Evolutionary conservation across 2,329 filamentous ascomycete species (phyloP), one percentile per base, ranked within the genome.

Genomic region (Claviceps humidiphila): DNA sequence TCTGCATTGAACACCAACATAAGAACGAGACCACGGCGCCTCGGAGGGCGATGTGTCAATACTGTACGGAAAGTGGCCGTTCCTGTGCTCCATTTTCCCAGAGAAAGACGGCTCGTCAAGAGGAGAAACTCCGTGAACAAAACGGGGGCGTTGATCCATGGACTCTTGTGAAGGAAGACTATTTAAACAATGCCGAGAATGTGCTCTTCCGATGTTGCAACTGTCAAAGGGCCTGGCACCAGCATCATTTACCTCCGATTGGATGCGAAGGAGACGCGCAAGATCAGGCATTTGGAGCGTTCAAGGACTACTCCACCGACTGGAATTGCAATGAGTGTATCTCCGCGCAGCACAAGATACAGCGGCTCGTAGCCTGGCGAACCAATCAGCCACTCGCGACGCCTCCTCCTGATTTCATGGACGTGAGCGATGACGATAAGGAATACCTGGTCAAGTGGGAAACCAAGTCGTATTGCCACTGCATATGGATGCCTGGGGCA

Each of bases 401-500:
- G 17, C 52, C 52, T 30, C 48, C 38, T 4, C 57, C 56, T 0
- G 41, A 53, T 9, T 65, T 56, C 41, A 66, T 70, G 11, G 85
- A 93, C 61, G 48, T 67, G 37, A 49, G 48, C 11, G 69, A 73
- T 38, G 85, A 89, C 51, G 75, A 86, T n/a, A 90, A 90, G 58
- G 89, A 96, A 59, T 98, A 97, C 61, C 77, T 98, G 2, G 71
- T 98, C 59, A 95, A 93, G 64, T 97, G 90, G 88, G 81, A 85
- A 45, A 74, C 75, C 0, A 75, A 80, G 52, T 95, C 91, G 0
- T 94, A 96, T 61, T 85, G 83, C 56, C 84, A 87, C 57, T 88
- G 87, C 51, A 75, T 74, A 6, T 98, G 94, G 93, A 86, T 89
- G 76, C 81, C 89, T 9, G 93, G 91, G 13, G 76, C 85, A 16